Evolutionary conservation across 495 filamentous ascomycete species (phyloP), one percentile per base, ranked within the genome.

Genomic region (Thermothielavioides terrestris): DNA sequence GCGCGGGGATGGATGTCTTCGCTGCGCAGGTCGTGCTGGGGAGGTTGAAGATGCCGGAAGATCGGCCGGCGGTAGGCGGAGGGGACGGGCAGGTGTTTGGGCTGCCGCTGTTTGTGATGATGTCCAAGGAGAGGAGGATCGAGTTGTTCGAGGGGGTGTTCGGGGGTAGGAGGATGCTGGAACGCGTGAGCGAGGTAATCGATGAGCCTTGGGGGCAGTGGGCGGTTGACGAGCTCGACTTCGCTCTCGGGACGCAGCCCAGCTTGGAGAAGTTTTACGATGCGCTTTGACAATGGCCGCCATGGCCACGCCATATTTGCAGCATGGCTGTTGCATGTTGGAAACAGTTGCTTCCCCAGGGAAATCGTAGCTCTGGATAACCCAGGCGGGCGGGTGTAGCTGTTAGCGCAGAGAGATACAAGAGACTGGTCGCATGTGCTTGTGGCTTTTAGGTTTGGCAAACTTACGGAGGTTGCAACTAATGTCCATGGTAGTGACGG

Each of bases 1-100:
- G 72, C n/a, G 75, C 76, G 11, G 89, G 89, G 3, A 65, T 92
- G 66, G 94, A 94, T 68, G 79, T 83, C 4, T 92, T 77, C 62
- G 89, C 85, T 2, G 88, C 89, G 18, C 86, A 91, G 58, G 75
- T 71, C 14, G 66, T 91, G 0, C 67, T 91, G 20, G 68, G 68
- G 12, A 63, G 61, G 34, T 50, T 84, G 10, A 77, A 74, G 51
- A 56, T 60, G 1, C 67, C 68, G 6, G 63, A 58, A n/a, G 59
- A 52, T 2, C 36, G 51, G 17, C 11, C 28, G 4, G 56, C 57
- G 3, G 46, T 52, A 21, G 54, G 54, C 15, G 50, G 35, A 7
- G 50, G 26, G 7, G 40, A 55, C 1, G 55, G 37, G 11, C 35
- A 56, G 6, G 63, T 46, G 26, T 58, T 68, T 57, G 81, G 82